These are phyloP conservation scores for Aspergillus sclerotioniger DNA, from an alignment of 495 filamentous ascomycete genomes.

Conservation along the genomic window DNA sequence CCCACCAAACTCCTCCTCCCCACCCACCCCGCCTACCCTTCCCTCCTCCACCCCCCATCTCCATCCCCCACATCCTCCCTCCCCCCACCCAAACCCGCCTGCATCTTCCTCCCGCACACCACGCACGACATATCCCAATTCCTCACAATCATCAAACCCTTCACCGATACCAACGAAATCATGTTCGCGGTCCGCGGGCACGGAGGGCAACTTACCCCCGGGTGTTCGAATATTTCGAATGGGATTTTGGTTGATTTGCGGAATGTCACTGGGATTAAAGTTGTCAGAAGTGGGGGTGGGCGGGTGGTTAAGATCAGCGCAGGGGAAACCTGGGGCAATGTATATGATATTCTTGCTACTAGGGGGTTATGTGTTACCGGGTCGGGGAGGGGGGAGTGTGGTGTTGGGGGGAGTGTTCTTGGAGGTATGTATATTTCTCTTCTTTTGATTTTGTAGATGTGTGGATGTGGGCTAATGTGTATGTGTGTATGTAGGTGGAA, in stretches of 20 bases:
- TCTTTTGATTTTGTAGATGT: neutral
- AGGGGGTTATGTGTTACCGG: neutral
- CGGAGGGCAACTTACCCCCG: neutral
- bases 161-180: neutral
- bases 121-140: neutral
- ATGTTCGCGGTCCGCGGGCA: neutral
- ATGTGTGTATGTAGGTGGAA: slow-evolving; percentile 2
- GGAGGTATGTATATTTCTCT: neutral
- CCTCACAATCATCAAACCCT: neutral
- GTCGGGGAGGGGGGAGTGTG: neutral
- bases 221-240: neutral
- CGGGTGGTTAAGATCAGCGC: neutral
- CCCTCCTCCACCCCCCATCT: too few species aligned
- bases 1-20: too few species aligned
- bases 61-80: too few species aligned
- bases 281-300: neutral
- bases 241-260: neutral
- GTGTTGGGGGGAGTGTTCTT: neutral
- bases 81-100: neutral
- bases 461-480: too few species aligned
- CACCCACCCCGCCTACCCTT: too few species aligned
- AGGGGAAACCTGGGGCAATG: neutral
- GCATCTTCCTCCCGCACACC: neutral
- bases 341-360: neutral
- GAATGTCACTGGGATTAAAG: neutral